Evolutionary conservation across 371 early-diverging fungal genomes (phyloP), one percentile per base, ranked within the genome.

Genomic region (Rhizopus stolonifer): DNA sequence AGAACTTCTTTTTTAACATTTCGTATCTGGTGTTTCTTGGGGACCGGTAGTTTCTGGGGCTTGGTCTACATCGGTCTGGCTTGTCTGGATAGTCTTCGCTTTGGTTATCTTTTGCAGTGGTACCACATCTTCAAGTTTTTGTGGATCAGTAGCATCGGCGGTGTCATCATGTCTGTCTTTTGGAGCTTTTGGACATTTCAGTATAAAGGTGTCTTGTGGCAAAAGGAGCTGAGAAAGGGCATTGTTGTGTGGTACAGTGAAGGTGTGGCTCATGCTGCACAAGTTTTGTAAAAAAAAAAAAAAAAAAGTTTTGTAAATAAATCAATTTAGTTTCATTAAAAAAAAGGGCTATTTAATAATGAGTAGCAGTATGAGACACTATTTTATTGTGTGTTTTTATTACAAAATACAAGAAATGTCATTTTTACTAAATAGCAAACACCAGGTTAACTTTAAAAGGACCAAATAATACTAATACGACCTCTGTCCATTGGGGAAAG

Each of bases 121-220:
- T 32, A 61, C 46, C 73, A 60, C 61, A 76, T 78, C 42, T 54
- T 60, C 47, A 75, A 58, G 54, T 56, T 71, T 52, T 72, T 60
- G 45, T 65, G 69, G 67, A 72, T 80, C 39, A 83, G 82, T 57
- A 52, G 80, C 18, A 51, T 73, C 6, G 81, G 80, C 56, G 85
- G 85, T 8, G 33, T 75, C 10, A 64, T 77, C 44, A 72, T 85
- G 79, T 71, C 81, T 46, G 67, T 72, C 45, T 82, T 78, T 58
- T 85, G 84, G 84, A 81, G 83, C 18, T 85, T 85, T 48, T 85
- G 85, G 85, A 83, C 83, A 0, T 85, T 83, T 39, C 84, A 83
- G 51, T 82, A 81, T 60, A 77, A 81, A 26, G 85, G 84, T 3
- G 79, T 83, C 10, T 64, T 83, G 34, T 82, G 84, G 85, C 74